phyloP scores from a whole-genome alignment of 495 filamentous ascomycete genomes.

The Cladorrhinum samala region DNA sequence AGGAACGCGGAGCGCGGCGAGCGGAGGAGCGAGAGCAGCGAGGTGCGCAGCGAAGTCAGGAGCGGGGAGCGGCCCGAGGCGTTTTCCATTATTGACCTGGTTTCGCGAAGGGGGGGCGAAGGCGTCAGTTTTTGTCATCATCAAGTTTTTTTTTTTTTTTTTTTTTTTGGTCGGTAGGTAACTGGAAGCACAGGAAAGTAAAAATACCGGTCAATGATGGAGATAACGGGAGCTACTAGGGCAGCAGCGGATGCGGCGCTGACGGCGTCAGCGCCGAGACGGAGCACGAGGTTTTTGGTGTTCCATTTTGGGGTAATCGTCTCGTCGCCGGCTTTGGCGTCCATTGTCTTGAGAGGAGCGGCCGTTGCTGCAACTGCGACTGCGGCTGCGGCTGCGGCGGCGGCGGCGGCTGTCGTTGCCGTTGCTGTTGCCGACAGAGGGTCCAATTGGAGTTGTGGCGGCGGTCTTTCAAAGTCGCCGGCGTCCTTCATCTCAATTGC shows the following conservation, averaged over 20 bases:
- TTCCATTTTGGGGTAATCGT: constrained; percentile 55
- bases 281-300: constrained; percentile 60
- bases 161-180: too few relatives aligned
- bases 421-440: background rate
- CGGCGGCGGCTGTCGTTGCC: background rate
- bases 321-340: background rate
- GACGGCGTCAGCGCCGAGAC: constrained; percentile 65
- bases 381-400: background rate
- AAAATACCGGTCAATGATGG: constrained; percentile 80
- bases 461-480: too few relatives aligned
- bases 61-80: constrained; percentile 77
- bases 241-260: constrained; percentile 74
- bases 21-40: constrained; percentile 56
- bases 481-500: background rate
- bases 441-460: too few relatives aligned
- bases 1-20: constrained; percentile 67
- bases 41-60: constrained; percentile 55
- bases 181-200: background rate
- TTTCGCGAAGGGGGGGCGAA: background rate
- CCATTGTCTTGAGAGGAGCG: too few relatives aligned
- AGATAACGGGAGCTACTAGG: constrained; percentile 80
- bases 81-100: constrained; percentile 90
- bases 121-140: too few relatives aligned
- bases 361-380: too few relatives aligned
- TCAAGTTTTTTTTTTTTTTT: too few relatives aligned